Evolutionary conservation across 257 asterid genomes (phyloP).

Genomic region (Echites panduratus): DNA sequence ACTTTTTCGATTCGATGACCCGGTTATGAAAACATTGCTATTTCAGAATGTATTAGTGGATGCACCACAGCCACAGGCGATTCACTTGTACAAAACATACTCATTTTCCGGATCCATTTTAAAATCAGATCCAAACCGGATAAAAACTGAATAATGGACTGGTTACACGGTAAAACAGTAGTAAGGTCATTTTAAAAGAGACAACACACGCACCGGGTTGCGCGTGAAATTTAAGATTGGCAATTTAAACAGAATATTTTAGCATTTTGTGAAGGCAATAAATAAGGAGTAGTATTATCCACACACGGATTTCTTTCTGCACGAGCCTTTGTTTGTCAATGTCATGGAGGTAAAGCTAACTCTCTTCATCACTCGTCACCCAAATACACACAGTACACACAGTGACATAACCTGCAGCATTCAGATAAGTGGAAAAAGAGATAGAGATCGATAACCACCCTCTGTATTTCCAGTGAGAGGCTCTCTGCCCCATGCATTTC

Average conservation of each 20-base stretch:
- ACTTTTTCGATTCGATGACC: no score
- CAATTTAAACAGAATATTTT: not conserved
- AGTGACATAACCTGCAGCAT: conserved; percentile 6
- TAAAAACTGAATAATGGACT: no score
- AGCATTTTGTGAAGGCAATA: conserved; percentile 5
- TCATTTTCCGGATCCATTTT: no score
- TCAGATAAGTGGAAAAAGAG: not conserved
- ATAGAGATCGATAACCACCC: conserved; percentile 7
- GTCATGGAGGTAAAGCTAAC: conserved; percentile 2
- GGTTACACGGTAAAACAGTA: no score
- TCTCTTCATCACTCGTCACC: conserved; percentile 9
- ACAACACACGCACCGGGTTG: not conserved
- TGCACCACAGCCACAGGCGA: no score
- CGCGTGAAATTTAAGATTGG: not conserved
- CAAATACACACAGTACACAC: conserved; percentile 10
- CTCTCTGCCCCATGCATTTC: conserved; percentile 18
- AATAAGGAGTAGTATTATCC: not conserved
- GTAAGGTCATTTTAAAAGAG: no score
- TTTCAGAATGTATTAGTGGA: no score
- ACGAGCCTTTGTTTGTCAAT: conserved; percentile 7
- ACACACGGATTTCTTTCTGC: not conserved
- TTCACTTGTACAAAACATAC: no score
- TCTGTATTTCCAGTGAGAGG: not conserved
- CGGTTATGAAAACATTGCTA: no score
- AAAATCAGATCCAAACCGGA: no score